Evolutionary conservation across 2,329 filamentous ascomycete species (phyloP), one percentile per base, ranked within the genome.

Genomic region (Ophiostoma tasmaniense): DNA sequence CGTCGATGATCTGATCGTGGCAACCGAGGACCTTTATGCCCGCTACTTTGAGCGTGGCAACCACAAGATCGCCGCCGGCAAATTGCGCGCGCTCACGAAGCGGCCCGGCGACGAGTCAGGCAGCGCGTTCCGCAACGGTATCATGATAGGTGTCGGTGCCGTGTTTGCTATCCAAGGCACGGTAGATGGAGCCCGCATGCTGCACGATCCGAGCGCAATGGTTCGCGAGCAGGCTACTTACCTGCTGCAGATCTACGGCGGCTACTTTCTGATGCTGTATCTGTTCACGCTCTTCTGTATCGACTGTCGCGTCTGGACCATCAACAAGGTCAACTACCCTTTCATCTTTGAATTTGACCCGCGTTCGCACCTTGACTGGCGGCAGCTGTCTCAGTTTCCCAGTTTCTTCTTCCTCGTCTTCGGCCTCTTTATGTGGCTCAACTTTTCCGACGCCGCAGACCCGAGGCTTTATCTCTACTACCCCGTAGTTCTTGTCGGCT

Each of bases 341-440:
- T 97, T 97, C 78, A 92, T 98, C 73, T 99, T 99, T 76, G 95
- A 99, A 79, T 95, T 97, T 76, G 93, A 98, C 80, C 89, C 89
- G 68, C 85, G 94, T 70, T 88, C 95, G 77, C 87, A 89, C 72
- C 81, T 98, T 35, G 92, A 98, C 78, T 99, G 94, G 93, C 88
- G 91, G 73, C 89, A 97, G 77, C 82, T 97, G 37, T 83, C 90
- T 7, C 91, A 95, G 83, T 89, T 98, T 72, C 93, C 95, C 2
- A 91, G 91, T 73, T 89, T 96, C 77, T 92, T 96, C 76, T 81
- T 92, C 4, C 85, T 96, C 66, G 77, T 93, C 4, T 82, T 94
- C 52, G 93, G 93, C 0, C 76, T 98, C 17, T 88, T 90, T 75
- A 85, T 97, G 78, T 97, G 92, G 90, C 81, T 96, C 70, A 99